Base-by-base conservation (phyloP, 306 rosid species). In the Coriaria nepalensis region DNA sequence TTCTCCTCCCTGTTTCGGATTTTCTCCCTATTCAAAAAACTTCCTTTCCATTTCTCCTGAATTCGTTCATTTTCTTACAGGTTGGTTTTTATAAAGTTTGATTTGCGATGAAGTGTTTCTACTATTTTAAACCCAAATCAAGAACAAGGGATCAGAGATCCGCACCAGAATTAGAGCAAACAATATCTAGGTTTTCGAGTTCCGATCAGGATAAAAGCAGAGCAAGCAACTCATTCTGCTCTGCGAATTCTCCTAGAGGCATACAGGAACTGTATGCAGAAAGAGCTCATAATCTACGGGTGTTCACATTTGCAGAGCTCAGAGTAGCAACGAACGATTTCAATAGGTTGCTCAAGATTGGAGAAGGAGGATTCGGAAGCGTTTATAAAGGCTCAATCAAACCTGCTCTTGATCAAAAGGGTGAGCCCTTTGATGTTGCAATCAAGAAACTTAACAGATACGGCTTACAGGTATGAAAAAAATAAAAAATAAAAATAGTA, bases 361-460 rank as follows among this genome's bases (percentile, higher is more conserved):
- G 96, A 9, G 93, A 87, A 74, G 96, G 96, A 37, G 96, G 96
- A 55, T 87, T 87, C 64, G 94, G 96, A 37, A 78, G 73, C 60
- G 96, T 87, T 0, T 87, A 64, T 54, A 83, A 76, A 68, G 93
- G 79, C 44, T 78, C 83, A 57, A 78, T 83, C 50, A 70, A 74
- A 59, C 75, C 86, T 54, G 61, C 29, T 20, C 29, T 55, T 67
- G 73, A 63, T 50, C 82, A 68, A 50, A 74, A 69, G 51, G 87
- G 77, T 1, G 74, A 67, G 12, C 45, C 65, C n/a, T 10, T 80
- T 20, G 13, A 49, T 4, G 94, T 80, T 55, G 96, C 94, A 41
- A 75, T 87, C 62, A 87, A 87, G 67, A 81, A 73, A 66, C 85
- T 80, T 13, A 75, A 83, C 63, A 55, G 53, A 15, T 70, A 80